Evolutionary conservation across 1,284 basidiomycete species (phyloP).

Genomic region (Papiliotrema terrestris): DNA sequence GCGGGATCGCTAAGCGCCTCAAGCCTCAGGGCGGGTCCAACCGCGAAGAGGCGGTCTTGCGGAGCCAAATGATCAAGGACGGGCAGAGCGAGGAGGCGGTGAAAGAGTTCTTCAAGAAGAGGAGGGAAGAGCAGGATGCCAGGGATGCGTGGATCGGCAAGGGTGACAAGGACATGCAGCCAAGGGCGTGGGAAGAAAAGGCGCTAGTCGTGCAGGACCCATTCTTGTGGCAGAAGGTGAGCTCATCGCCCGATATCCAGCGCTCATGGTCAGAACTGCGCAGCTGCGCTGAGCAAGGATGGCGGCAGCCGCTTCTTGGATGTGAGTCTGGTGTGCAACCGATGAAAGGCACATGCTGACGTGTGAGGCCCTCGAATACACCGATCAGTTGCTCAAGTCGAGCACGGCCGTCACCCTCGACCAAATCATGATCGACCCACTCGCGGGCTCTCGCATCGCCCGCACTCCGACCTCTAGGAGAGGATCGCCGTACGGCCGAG

Average conservation of each 20-base stretch:
- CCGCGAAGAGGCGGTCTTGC: slow-evolving; percentile 1
- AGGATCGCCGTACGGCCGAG: background rate
- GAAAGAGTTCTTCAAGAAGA: background rate
- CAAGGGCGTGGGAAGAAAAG: slow-evolving; percentile 33
- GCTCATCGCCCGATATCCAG: too few species aligned
- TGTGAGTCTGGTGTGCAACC: background rate
- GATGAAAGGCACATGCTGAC: background rate
- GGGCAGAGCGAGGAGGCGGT: background rate
- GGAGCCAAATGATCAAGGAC: slow-evolving; percentile 3
- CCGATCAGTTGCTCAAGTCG: background rate
- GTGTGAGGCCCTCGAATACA: slow-evolving; percentile 2
- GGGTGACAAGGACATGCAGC: slow-evolving; percentile 32
- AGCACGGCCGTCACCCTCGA: background rate
- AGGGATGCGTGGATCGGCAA: slow-evolving; percentile 28
- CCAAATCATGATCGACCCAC: background rate
- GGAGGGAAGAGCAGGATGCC: slow-evolving; percentile 6
- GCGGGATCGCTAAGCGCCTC: slow-evolving; percentile 24
- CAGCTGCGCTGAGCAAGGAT: slow-evolving; percentile 8
- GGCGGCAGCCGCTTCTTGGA: background rate
- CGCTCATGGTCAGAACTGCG: slow-evolving; percentile 17
- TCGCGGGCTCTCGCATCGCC: background rate
- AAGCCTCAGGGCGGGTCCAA: background rate
- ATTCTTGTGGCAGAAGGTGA: slow-evolving; percentile 48
- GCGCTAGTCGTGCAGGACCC: slow-evolving; percentile 47
- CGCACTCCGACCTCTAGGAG: background rate